Conservation (phyloP, 305 asterid genomes). For the Lippia alba region DNA sequence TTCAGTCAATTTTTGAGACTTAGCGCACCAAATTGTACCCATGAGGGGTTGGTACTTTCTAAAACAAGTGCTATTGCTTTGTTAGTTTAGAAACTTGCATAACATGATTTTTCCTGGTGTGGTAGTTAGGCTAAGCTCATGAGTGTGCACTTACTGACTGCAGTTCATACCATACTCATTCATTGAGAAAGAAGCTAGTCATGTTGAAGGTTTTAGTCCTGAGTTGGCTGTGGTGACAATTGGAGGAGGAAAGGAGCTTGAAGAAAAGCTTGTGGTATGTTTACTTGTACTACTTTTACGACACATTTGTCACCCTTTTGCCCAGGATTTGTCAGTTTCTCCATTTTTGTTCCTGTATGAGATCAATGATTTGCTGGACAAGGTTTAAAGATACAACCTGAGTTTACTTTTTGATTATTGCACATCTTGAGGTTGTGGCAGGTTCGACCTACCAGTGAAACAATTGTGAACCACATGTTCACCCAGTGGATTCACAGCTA, state of each 20-base stretch:
- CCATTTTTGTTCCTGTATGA: not conserved
- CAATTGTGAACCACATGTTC: constrained; percentile 98
- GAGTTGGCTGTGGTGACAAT: constrained; percentile 95
- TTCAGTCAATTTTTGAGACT: not conserved
- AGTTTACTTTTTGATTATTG: constrained; percentile 67
- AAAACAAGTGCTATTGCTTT: constrained; percentile 7
- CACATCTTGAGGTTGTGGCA: constrained; percentile 87
- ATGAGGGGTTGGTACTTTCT: not conserved
- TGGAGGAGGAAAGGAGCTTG: constrained; percentile 99
- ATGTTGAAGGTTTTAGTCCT: constrained; percentile 97
- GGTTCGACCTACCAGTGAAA: constrained; percentile 99
- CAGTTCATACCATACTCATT: constrained; percentile 97
- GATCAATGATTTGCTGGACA: constrained; percentile 26
- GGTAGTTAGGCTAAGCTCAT: constrained; percentile 26
- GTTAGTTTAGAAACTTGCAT: constrained; percentile 18
- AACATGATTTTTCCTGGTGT: constrained; percentile 24
- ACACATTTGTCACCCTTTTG: not conserved
- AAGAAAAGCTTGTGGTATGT: constrained; percentile 97
- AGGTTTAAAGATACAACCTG: constrained; percentile 44
- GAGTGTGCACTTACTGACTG: constrained; percentile 33
- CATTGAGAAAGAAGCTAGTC: constrained; percentile 98
- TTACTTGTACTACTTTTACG: constrained; percentile 18
- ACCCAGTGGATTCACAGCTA: constrained; percentile 99
- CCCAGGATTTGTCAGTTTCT: constrained; percentile 17
- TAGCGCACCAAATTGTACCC: constrained; percentile 5